Evolutionary conservation across 2,329 filamentous ascomycete genomes (phyloP), one percentile per base, ranked within the genome.

Genomic region (Neofusicoccum umdonicola): DNA sequence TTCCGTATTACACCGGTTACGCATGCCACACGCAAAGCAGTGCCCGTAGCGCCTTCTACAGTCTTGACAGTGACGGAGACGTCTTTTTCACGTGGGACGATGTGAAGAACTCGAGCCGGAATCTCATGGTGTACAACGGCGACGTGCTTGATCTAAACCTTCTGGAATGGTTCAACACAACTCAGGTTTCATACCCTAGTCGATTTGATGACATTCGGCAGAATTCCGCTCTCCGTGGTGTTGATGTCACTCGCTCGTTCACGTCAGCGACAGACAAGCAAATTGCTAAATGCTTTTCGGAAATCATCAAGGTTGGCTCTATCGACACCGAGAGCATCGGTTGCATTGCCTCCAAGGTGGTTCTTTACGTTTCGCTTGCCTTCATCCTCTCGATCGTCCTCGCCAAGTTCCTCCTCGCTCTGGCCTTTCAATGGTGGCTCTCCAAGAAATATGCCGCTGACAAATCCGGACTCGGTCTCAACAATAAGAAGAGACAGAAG

Each of bases 1-100:
- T 84, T 44, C 85, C 87, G 0, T 90, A 90, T 76, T 97, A 97
- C 75, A 80, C 88, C 37, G 95, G 96, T 37, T 97, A 95, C 77
- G 85, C 86, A 45, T 99, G 95, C 76, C 95, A 99, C 75, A 98
- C 95, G 0, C 89, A 88, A 0, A 78, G 81, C 6, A 77, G 78
- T 1, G 86, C 88, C 17, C 88, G 95, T 67, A 81, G 88, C 62
- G 80, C 87, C 0, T 97, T 97, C 74, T 98, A 98, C 57, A 78
- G 80, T 3, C 82, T 98, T 34, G 74, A 76, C 1, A 85, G 85
- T 57, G 82, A 88, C 3, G 95, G 93, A 2, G 93, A 97, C 70
- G 94, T 99, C 15, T 99, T 94, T 78, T 99, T 92, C 75, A 96
- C 90, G 2, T 99, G 95, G 95, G 88, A 94, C 27, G 95, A 99